These are phyloP conservation scores for Phycomyces nitens DNA, from an alignment of 192 early-diverging fungal genomes.

Conservation along the genomic window DNA sequence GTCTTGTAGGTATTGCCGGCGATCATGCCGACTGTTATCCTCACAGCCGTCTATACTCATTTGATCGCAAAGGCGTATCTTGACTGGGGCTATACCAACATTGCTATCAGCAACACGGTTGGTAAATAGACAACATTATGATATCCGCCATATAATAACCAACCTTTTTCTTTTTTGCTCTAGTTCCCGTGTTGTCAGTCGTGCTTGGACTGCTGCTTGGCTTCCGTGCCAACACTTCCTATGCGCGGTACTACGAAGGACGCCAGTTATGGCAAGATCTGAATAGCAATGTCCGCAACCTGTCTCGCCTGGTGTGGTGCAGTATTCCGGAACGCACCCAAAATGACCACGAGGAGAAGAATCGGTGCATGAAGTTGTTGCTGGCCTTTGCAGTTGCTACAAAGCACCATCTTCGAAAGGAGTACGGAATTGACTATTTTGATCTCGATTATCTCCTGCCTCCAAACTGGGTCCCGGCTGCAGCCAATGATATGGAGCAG, in stretches of 20 bases:
- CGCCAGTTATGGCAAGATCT: constrained; percentile 66
- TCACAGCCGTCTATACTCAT: constrained; percentile 14
- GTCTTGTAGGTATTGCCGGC: constrained; percentile 13
- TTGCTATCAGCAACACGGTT: constrained; percentile 24
- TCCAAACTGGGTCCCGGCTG: constrained; percentile 46
- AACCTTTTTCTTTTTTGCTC: not conserved
- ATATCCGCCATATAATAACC: too few species aligned
- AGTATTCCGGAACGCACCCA: constrained; percentile 47
- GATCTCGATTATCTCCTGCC: constrained; percentile 58
- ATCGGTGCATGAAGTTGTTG: constrained; percentile 52
- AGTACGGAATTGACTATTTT: constrained; percentile 56
- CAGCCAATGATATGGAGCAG: constrained; percentile 32
- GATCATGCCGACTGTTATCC: constrained; percentile 13
- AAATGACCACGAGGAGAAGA: constrained; percentile 50
- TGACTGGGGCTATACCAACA: constrained; percentile 10
- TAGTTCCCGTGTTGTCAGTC: constrained; percentile 31
- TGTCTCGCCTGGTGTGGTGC: constrained; percentile 69
- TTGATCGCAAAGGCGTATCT: constrained; percentile 15
- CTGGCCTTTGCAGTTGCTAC: constrained; percentile 52
- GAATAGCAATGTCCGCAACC: constrained; percentile 61
- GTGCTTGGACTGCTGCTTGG: constrained; percentile 73
- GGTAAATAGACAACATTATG: too few species aligned
- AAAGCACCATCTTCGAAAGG: constrained; percentile 58
- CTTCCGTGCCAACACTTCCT: constrained; percentile 81
- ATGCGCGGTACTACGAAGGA: constrained; percentile 77